A percentile compares a stretch with the other conserved stretches of the same genome.
Conservation (phyloP, 306 rosid species). For the Glycine latifolia region DNA sequence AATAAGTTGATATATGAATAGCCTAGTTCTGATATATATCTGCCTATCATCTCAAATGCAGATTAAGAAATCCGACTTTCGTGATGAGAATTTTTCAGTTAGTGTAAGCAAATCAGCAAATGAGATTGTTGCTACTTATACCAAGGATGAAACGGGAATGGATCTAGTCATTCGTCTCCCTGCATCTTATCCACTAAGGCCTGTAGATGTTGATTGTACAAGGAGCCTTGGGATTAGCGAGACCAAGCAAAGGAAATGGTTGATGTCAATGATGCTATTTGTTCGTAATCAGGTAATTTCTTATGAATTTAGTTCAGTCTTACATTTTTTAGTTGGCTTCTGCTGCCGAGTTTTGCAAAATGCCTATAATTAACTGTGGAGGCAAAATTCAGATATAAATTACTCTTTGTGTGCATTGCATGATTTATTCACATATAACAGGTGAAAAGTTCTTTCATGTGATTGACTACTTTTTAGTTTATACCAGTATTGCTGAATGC, state of each 20-base stretch:
- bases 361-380: neutral
- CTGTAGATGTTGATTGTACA: constrained; percentile 62
- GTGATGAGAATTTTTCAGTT: constrained; percentile 88
- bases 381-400: neutral
- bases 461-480: too few relatives aligned
- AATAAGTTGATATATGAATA: constrained; percentile 3
- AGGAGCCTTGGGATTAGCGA: constrained; percentile 94
- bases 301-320: constrained; percentile 33
- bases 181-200: constrained; percentile 84
- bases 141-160: constrained; percentile 97
- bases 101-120: constrained; percentile 93
- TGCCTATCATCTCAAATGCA: constrained; percentile 52
- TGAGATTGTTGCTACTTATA: constrained; percentile 96
- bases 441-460: too few relatives aligned
- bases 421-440: neutral
- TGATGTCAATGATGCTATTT: constrained; percentile 90
- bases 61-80: constrained; percentile 83
- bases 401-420: constrained; percentile 1
- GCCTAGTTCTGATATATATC: constrained; percentile 36
- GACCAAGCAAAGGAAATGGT: constrained; percentile 93
- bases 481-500: neutral
- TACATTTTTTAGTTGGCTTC: constrained; percentile 25
- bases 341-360: constrained; percentile 30
- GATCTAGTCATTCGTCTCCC: constrained; percentile 94
- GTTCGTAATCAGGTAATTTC: constrained; percentile 89